phyloP scores from a whole-genome alignment of 164 flowering plant species.

The Chimonanthus praecox region DNA sequence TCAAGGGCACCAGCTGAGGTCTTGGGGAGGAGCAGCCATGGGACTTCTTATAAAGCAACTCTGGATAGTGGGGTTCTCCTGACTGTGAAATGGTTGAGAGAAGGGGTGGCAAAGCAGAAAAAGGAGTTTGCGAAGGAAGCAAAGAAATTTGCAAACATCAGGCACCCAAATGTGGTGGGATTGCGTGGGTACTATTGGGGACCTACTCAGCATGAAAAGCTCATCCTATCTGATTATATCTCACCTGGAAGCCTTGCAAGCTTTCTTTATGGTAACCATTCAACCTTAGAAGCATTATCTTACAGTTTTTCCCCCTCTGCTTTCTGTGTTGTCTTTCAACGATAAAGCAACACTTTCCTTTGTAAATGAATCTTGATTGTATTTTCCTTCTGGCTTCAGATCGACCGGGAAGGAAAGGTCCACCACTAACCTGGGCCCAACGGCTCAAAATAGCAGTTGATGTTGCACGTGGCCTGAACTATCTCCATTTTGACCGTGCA shows the following conservation, averaged over 20 bases:
- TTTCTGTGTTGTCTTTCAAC: not conserved
- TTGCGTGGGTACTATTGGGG: conserved; percentile 98
- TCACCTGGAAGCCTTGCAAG: conserved; percentile 94
- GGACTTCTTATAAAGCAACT: conserved; percentile 89
- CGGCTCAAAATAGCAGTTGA: conserved; percentile 93
- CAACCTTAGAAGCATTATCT: not conserved
- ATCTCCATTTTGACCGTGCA: conserved; percentile 96
- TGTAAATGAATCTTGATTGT: not conserved
- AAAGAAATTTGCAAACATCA: conserved; percentile 82
- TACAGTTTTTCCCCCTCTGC: not conserved
- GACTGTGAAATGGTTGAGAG: conserved; percentile 98
- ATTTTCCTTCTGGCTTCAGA: conserved; percentile 33
- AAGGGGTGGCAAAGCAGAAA: conserved; percentile 90
- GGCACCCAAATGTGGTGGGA: conserved; percentile 96
- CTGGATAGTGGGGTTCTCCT: conserved; percentile 74
- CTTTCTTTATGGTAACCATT: conserved; percentile 78
- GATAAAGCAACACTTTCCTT: not conserved
- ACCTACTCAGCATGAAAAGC: conserved; percentile 97
- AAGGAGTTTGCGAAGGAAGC: conserved; percentile 97
- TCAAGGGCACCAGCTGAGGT: conserved; percentile 99
- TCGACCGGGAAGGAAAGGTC: conserved; percentile 85
- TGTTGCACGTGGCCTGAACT: conserved; percentile 93
- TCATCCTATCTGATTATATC: conserved; percentile 83
- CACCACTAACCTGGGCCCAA: conserved; percentile 71
- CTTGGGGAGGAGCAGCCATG: conserved; percentile 95